Conservation (phyloP, 257 asterid genomes). For the Forsythia viridissima region DNA sequence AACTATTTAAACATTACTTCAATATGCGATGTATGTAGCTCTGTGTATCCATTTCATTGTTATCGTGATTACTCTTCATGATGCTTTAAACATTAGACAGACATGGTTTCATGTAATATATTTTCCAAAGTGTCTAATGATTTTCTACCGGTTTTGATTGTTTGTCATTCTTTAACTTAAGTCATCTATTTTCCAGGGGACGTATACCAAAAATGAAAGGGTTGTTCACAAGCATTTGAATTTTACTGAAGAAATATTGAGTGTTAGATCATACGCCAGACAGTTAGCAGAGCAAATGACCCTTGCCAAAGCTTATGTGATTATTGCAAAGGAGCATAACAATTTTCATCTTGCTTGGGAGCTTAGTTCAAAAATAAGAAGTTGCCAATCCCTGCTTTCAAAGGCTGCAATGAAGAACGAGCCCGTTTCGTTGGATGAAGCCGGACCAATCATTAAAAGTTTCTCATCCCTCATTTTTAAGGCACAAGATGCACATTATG, state of each 20-base stretch:
- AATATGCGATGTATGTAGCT: neutral
- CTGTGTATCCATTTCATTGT: neutral
- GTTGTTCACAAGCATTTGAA: slow-evolving; percentile 29
- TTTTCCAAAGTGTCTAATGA: neutral
- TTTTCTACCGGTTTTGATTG: neutral
- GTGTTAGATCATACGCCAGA: slow-evolving; percentile 49
- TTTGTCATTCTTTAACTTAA: neutral
- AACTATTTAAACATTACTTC: neutral
- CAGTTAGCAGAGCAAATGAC: slow-evolving; percentile 58
- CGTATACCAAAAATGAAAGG: slow-evolving; percentile 26
- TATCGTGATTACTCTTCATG: neutral
- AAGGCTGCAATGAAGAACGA: slow-evolving; percentile 51
- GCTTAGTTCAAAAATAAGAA: slow-evolving; percentile 50
- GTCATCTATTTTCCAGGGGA: slow-evolving; percentile 35
- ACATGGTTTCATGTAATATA: neutral
- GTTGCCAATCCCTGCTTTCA: slow-evolving; percentile 47
- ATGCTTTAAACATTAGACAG: neutral
- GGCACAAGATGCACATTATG: slow-evolving; percentile 56
- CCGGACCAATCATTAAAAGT: slow-evolving; percentile 46
- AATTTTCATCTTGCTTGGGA: slow-evolving; percentile 59
- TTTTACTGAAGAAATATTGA: slow-evolving; percentile 37
- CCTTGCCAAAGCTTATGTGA: slow-evolving; percentile 53
- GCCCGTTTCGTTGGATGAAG: slow-evolving; percentile 46
- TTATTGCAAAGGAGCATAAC: slow-evolving; percentile 58
- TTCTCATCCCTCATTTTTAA: slow-evolving; percentile 48